A percentile compares a stretch with the other conserved stretches of the same genome.
These are phyloP conservation scores for Phylloboletellus chloephorus DNA, from an alignment of 1,284 basidiomycete species.

Conservation along the genomic window DNA sequence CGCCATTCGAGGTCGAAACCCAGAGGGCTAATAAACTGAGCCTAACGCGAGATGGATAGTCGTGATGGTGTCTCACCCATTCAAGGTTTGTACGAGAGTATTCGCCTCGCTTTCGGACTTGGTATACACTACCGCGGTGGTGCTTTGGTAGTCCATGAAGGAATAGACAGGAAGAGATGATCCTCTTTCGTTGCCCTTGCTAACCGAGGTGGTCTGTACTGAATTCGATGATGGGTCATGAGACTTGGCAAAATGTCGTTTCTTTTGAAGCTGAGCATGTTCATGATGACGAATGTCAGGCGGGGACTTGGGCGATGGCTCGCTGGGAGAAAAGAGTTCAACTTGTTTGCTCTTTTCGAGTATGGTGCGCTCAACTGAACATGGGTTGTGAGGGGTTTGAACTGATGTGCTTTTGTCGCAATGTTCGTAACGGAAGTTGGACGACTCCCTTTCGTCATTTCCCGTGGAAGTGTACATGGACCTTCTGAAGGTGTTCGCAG, in stretches of 20 bases:
- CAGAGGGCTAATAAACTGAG: slow-evolving; percentile 37
- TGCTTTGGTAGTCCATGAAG: slow-evolving; percentile 34
- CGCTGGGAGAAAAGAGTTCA: slow-evolving; percentile 7
- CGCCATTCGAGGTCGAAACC: slow-evolving; percentile 64
- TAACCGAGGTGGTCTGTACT: slow-evolving; percentile 1
- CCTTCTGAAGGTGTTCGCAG: not conserved
- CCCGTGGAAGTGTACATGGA: not conserved
- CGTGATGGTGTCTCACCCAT: slow-evolving; percentile 30
- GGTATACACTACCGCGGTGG: slow-evolving; percentile 38
- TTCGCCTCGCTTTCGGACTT: slow-evolving; percentile 41
- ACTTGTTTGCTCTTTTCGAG: not conserved
- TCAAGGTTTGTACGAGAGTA: slow-evolving; percentile 36
- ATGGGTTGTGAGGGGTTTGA: not conserved
- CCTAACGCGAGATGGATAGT: not conserved
- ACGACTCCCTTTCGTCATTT: not conserved
- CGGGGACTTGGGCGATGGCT: not conserved
- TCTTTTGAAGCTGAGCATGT: not conserved
- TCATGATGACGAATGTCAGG: not conserved
- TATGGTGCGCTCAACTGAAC: slow-evolving; percentile 13
- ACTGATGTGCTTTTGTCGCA: not conserved
- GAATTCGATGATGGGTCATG: slow-evolving; percentile 4
- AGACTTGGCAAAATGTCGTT: not conserved
- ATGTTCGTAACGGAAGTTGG: not conserved
- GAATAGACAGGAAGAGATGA: slow-evolving; percentile 33
- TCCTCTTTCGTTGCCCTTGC: slow-evolving; percentile 4